Base-by-base conservation (phyloP, 2,329 filamentous ascomycete genomes). In the Acrocalymma vagum region DNA sequence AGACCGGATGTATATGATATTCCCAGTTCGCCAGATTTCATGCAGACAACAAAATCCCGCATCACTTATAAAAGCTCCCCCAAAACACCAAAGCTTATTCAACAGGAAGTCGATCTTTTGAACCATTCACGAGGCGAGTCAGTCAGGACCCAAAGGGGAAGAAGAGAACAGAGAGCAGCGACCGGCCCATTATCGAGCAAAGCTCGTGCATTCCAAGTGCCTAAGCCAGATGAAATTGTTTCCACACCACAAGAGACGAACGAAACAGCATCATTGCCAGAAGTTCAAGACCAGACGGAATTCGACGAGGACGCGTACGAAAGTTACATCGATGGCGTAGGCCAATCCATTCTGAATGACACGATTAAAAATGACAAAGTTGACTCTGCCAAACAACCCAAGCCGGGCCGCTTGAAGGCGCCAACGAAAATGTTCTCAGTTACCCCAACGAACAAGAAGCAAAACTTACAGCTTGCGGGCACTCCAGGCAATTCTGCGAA, bases 1-100 rank as follows among this genome's bases (percentile, higher is more conserved):
- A 45, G 52, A 15, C 44, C 22, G 29, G 47, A 54, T 21, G 28
- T 61, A n/a, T 58, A 56, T 25, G 45, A 51, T 4, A 36, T 53
- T 1, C 45, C 55, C 8, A 45, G 42, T 24, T 57, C 57, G 4
- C 55, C 55, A 3, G 49, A 55, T 3, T 47, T 52, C 17, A 29
- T 54, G 22, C 29, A 34, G 10, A 26, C 39, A 14, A 26, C 41
- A 11, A 57, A 51, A 32, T 28, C 20, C 13, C 14, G 22, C 6
- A 45, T 18, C 15, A 60, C 51, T 4, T 59, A 59, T 27, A 42
- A 42, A 15, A 51, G 42, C 18, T 48, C 40, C 15, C 44, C 53
- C 8, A 44, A 38, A 5, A 47, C 42, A 18, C 28, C 47, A 8
- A 44, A 29, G 9, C 33, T 33, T 11, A 11, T 44, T 5, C 45